These are phyloP conservation scores for Colletotrichum godetiae DNA, from an alignment of 2,329 filamentous ascomycete genomes.

Conservation along the genomic window DNA sequence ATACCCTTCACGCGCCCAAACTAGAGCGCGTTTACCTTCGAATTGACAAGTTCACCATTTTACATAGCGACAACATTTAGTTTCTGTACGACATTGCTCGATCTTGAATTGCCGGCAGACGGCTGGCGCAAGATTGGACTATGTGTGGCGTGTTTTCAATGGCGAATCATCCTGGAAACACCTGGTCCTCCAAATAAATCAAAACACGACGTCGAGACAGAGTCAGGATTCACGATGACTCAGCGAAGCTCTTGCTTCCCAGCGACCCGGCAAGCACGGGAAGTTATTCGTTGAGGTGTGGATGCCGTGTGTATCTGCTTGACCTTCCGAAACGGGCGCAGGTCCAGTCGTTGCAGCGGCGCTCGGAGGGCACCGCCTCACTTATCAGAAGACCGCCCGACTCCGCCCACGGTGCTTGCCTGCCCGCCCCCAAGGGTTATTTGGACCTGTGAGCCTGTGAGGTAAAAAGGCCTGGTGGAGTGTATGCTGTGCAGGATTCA, in stretches of 20 bases:
- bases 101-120: not conserved
- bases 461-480: not conserved
- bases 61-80: not conserved
- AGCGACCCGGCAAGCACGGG: slow-evolving; percentile 12
- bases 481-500: not conserved
- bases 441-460: not conserved
- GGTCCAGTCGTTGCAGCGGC: slow-evolving; percentile 7
- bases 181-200: not conserved
- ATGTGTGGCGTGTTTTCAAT: not conserved
- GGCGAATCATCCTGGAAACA: not conserved
- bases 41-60: not conserved
- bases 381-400: slow-evolving; percentile 14
- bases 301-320: not conserved
- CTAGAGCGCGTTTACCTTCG: not conserved
- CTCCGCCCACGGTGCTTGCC: not conserved
- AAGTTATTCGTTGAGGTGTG: slow-evolving; percentile 2
- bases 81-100: not conserved
- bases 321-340: slow-evolving; percentile 28
- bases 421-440: not conserved
- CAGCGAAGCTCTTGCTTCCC: not conserved
- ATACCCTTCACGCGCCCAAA: not conserved
- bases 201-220: slow-evolving; percentile 8
- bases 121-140: not conserved
- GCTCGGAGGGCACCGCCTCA: slow-evolving; percentile 27
- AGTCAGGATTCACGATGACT: slow-evolving; percentile 20